These are phyloP conservation scores for Sonneratia alba DNA, from an alignment of 345 rosid species.

Conservation along the genomic window DNA sequence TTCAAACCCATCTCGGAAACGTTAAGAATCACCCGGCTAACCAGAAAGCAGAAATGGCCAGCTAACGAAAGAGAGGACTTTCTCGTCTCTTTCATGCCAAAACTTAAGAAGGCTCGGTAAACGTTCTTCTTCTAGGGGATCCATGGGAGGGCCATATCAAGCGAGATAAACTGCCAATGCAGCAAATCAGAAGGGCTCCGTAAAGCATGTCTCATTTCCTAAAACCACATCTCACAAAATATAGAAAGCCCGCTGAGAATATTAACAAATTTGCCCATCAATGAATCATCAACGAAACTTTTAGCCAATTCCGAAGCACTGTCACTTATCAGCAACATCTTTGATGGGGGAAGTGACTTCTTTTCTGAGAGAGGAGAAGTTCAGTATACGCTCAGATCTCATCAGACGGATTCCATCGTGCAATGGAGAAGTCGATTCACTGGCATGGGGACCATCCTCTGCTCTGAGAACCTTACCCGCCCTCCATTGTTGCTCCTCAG, in stretches of 20 bases:
- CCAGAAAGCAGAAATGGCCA: not conserved
- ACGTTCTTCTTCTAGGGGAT: too few relatives aligned
- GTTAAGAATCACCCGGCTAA: not conserved
- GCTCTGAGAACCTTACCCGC: conserved; percentile 37
- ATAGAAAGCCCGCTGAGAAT: not conserved
- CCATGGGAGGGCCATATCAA: too few relatives aligned
- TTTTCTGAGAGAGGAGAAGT: conserved; percentile 48
- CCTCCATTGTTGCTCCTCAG: conserved; percentile 48
- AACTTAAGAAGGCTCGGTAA: too few relatives aligned
- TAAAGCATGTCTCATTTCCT: not conserved
- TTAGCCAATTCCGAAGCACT: conserved; percentile 19
- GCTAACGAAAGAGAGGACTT: not conserved
- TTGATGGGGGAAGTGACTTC: conserved; percentile 17
- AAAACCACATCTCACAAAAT: not conserved
- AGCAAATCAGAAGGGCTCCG: not conserved
- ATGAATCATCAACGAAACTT: conserved; percentile 6
- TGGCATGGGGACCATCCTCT: conserved; percentile 15
- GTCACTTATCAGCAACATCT: conserved; percentile 29
- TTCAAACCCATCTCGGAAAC: not conserved
- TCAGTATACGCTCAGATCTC: conserved; percentile 36
- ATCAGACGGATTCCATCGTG: not conserved
- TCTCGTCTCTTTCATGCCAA: not conserved
- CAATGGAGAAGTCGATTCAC: conserved; percentile 8
- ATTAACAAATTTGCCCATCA: not conserved
- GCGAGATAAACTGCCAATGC: not conserved